Evolutionary conservation across 140 eudicot genomes (phyloP).

Genomic region (Anethum foeniculum): DNA sequence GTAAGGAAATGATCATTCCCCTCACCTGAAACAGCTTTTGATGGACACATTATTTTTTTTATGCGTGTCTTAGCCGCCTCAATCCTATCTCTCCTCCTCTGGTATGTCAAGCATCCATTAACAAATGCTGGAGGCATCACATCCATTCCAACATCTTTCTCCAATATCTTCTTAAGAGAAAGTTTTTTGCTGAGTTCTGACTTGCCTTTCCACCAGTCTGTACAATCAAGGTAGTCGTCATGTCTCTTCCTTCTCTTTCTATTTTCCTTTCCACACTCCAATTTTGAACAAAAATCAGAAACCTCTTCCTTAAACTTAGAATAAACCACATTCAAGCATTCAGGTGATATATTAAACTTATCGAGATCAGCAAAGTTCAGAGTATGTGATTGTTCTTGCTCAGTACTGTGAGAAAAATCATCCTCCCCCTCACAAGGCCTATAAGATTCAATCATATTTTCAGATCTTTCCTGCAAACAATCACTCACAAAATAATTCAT

Average conservation of each 20-base stretch:
- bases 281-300: slow-evolving; percentile 20
- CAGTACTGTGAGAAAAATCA: slow-evolving; percentile 21
- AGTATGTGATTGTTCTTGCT: slow-evolving; percentile 8
- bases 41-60: slow-evolving; percentile 43
- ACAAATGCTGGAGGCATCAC: slow-evolving; percentile 66
- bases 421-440: slow-evolving; percentile 10
- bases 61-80: slow-evolving; percentile 61
- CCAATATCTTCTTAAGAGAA: slow-evolving; percentile 40
- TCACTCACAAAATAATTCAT: slow-evolving; percentile 40
- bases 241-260: slow-evolving; percentile 10
- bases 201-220: slow-evolving; percentile 70
- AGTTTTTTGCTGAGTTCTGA: slow-evolving; percentile 62
- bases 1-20: neutral
- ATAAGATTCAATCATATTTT: slow-evolving; percentile 4
- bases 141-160: slow-evolving; percentile 68
- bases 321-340: slow-evolving; percentile 51
- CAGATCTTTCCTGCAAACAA: slow-evolving; percentile 27
- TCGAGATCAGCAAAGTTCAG: slow-evolving; percentile 29
- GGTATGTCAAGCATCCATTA: slow-evolving; percentile 30
- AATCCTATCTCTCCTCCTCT: slow-evolving; percentile 51
- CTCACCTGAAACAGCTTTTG: slow-evolving; percentile 14
- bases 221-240: slow-evolving; percentile 20
- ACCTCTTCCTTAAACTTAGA: slow-evolving; percentile 41
- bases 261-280: slow-evolving; percentile 12
- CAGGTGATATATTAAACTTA: slow-evolving; percentile 45